Conservation (phyloP, 2,329 filamentous ascomycete genomes). For the Aspergillus amoenus region DNA sequence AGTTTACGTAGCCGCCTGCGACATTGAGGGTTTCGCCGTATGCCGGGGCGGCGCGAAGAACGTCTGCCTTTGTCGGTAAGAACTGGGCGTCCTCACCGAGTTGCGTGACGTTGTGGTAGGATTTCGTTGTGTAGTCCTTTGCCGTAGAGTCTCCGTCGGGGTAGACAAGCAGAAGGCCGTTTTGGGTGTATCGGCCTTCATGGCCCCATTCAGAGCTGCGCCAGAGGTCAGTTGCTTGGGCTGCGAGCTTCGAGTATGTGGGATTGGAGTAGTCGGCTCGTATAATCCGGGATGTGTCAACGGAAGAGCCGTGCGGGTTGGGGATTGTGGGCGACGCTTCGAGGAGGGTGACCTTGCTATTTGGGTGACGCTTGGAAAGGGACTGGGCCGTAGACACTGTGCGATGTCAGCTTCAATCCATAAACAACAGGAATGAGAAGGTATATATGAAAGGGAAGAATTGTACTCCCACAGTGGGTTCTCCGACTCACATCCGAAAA, state of each 20-base stretch:
- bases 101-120: slow-evolving; percentile 41
- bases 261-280: slow-evolving; percentile 78
- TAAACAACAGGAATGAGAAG: not conserved
- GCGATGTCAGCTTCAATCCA: slow-evolving; percentile 3
- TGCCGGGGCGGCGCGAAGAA: slow-evolving; percentile 34
- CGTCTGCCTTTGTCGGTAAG: slow-evolving; percentile 34
- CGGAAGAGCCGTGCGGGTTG: slow-evolving; percentile 58
- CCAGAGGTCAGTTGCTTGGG: slow-evolving; percentile 69
- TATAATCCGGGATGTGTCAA: slow-evolving; percentile 63
- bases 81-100: slow-evolving; percentile 35
- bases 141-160: slow-evolving; percentile 29
- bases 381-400: slow-evolving; percentile 66
- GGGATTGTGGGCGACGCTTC: slow-evolving; percentile 57
- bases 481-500: slow-evolving; percentile 42
- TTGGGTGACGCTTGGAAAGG: slow-evolving; percentile 59
- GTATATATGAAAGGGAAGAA: not conserved
- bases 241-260: slow-evolving; percentile 72
- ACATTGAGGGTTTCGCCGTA: slow-evolving; percentile 36
- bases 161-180: slow-evolving; percentile 43
- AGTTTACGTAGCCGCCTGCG: slow-evolving; percentile 47
- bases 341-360: slow-evolving; percentile 57
- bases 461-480: not conserved
- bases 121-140: slow-evolving; percentile 38
- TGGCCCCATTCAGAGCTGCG: slow-evolving; percentile 48
- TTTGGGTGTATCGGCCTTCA: slow-evolving; percentile 45